A percentile compares a stretch with the other conserved stretches of the same genome.
Evolutionary conservation across 148 eudicot species (phyloP).

Genomic region (Camellia lanceoleosa): DNA sequence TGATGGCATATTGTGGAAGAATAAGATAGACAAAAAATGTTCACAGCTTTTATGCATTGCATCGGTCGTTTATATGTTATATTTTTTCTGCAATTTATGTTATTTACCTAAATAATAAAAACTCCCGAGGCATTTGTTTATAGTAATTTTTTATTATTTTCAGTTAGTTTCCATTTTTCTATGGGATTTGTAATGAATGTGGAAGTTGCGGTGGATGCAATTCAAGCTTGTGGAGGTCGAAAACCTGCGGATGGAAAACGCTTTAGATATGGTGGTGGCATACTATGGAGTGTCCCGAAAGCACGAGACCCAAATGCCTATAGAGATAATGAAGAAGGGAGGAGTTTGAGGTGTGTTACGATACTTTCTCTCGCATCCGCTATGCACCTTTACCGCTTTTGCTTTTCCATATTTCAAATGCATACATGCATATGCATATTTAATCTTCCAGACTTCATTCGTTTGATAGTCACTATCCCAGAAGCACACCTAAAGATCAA

Average conservation of each 20-base stretch:
- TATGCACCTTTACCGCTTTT: neutral
- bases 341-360: conserved; percentile 71
- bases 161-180: neutral
- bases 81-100: neutral
- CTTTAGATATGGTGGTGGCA: conserved; percentile 64
- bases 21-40: neutral
- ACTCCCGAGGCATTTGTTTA: neutral
- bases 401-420: neutral
- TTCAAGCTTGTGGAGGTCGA: conserved; percentile 94
- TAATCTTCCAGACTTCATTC: too few species aligned
- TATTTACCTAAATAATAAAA: neutral
- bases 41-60: neutral
- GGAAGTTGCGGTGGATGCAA: conserved; percentile 63
- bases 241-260: conserved; percentile 72
- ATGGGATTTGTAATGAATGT: neutral
- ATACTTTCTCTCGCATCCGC: neutral
- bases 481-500: too few species aligned
- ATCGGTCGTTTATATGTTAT: neutral
- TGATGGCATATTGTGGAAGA: neutral
- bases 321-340: conserved; percentile 77
- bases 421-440: neutral
- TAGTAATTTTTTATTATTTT: neutral
- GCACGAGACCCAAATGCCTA: conserved; percentile 73
- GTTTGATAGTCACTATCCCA: too few species aligned
- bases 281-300: conserved; percentile 80